Evolutionary conservation across 129 eudicot genomes (phyloP), one percentile per base, ranked within the genome.

Genomic region (Calendula officinalis): DNA sequence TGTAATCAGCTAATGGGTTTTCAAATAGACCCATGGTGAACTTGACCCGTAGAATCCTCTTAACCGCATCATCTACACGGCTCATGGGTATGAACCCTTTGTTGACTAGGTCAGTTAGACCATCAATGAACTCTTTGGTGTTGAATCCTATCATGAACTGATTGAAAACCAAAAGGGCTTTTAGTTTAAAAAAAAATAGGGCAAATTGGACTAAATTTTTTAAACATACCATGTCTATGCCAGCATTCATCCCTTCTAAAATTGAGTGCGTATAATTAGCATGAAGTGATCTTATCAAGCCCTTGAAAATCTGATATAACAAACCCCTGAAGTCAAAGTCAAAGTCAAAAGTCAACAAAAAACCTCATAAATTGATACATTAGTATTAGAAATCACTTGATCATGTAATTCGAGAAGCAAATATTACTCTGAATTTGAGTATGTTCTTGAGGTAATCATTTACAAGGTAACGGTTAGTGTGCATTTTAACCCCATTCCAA

Each of bases 201-300:
- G n/a, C n/a, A n/a, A n/a, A n/a, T n/a, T n/a, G n/a, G n/a, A n/a
- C n/a, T n/a, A n/a, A n/a, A n/a, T n/a, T n/a, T n/a, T n/a, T n/a
- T n/a, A 39, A 66, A 72, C 80, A 16, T 3, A 84, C 95, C 48
- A 44, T 44, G 49, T 44, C 49, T 44, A 88, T 76, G 59, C 96
- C 96, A 44, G n/a, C 47, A 43, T 43, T 8, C 47, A 43, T n/a
- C 47, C 47, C 13, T 7, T 10, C 47, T 43, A 43, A 43, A 1
- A 43, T n/a, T 1, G 13, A 43, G 47, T 43, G 7, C 0, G 47
- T 43, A 43, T 43, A 43, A 10, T 43, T 43, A 42, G 47, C 47
- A 42, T 42, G 47, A 0, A 7, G 47, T 43, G 7, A 8, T 43
- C 4, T 3, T 11, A 8, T 43, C 13, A 5, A 45, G 2, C 4